A percentile compares a stretch with the other conserved stretches of the same genome.
phyloP scores from a whole-genome alignment of 257 asterid genomes.

The Striga asiatica region DNA sequence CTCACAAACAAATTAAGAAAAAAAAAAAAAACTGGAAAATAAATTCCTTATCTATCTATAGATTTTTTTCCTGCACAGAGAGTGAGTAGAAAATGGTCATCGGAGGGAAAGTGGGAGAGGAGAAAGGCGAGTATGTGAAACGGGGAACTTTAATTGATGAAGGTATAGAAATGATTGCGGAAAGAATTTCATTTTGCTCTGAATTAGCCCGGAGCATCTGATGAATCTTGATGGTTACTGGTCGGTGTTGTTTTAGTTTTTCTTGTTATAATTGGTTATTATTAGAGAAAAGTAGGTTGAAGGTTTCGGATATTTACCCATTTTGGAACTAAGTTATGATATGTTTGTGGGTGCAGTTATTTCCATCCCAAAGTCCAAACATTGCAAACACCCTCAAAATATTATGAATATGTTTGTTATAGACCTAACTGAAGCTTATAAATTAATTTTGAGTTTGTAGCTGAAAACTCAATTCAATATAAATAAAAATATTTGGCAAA shows the following conservation, averaged over 20 bases:
- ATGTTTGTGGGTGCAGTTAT: too few species aligned
- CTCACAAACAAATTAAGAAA: slow-evolving; percentile 1
- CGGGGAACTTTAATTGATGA: background rate
- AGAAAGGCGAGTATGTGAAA: background rate
- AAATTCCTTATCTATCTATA: slow-evolving; percentile 15
- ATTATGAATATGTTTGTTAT: too few species aligned
- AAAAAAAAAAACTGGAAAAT: slow-evolving; percentile 4
- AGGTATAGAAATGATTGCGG: slow-evolving; percentile 4
- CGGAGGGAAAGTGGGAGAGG: background rate
- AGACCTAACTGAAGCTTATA: too few species aligned
- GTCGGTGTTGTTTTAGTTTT: background rate
- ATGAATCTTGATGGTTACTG: slow-evolving; percentile 21
- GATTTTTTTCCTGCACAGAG: slow-evolving; percentile 19
- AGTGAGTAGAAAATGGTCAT: slow-evolving; percentile 14
- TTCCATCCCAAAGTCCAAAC: too few species aligned
- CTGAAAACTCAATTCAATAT: too few species aligned
- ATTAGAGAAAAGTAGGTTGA: background rate
- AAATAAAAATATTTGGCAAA: too few species aligned
- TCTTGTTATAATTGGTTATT: background rate
- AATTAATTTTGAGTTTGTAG: too few species aligned
- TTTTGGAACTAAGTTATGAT: too few species aligned
- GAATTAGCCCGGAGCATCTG: slow-evolving; percentile 15
- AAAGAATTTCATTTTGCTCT: slow-evolving; percentile 3
- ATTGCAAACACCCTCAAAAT: too few species aligned
- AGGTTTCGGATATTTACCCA: background rate